Base-by-base conservation (phyloP, 441 rosid species). In the Lepidium campestre region DNA sequence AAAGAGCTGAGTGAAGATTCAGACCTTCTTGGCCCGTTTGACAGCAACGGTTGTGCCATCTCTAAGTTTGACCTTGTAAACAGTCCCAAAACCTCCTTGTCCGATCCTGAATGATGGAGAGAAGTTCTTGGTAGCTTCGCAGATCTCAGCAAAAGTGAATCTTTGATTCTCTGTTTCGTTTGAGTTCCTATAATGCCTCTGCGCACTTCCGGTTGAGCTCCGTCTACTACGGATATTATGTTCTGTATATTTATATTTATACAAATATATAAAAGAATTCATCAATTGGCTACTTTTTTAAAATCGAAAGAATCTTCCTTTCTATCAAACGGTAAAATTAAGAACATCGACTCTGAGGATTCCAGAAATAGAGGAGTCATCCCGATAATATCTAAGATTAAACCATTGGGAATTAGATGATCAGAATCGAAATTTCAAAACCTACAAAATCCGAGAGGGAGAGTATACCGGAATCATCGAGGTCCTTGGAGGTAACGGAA, bases 1-100 rank as follows among this genome's bases (percentile, higher is more conserved):
- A 42, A 7, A 18, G 17, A 4, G 3, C 9, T 7, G 18, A 41
- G 19, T 1, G 45, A 37, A 20, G 14, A 41, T 62, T 20, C 36
- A 17, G 25, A 90, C 98, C 96, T 83, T 93, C 70, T 89, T 90
- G 34, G 97, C 97, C 0, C 99, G 95, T 76, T 93, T 93, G 63
- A 91, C 70, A 1, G 97, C 99, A 8, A 93, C 85, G 19, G 76
- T 17, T 0, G 85, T 80, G 65, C 99, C 99, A 80, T 91, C 96
- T 40, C 73, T 65, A 23, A 93, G 89, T 46, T 65, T 85, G 9
- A 91, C 99, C 78, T 84, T 87, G 77, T 90, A 93, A 35, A 93
- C 99, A 9, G 96, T 87, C 7, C 99, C 97, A 35, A 82, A 93
- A 22, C 96, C 96, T 17, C 97, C 99, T 62, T 93, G 95, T 48